phyloP scores from a whole-genome alignment of 805 yeast species.

The Yarrowia osloensis region DNA sequence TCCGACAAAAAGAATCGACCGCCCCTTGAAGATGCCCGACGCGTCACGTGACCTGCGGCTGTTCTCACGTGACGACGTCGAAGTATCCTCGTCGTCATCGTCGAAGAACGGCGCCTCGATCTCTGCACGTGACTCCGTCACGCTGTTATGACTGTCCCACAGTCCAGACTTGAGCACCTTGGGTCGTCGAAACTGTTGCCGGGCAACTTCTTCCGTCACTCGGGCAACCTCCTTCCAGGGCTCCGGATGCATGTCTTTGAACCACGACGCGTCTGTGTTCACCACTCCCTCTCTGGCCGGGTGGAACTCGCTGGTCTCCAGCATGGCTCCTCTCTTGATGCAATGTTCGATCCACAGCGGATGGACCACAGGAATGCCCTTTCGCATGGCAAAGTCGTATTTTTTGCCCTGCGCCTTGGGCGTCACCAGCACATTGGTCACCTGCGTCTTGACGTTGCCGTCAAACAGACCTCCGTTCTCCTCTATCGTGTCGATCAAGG shows the following conservation, averaged over 20 bases:
- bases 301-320: conserved; percentile 45
- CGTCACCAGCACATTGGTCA: conserved; percentile 41
- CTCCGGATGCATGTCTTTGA: not conserved
- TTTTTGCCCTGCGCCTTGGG: conserved; percentile 42
- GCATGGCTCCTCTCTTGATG: conserved; percentile 45
- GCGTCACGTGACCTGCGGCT: conserved; percentile 39
- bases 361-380: conserved; percentile 48
- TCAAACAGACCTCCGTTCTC: conserved; percentile 43
- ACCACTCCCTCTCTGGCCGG: conserved; percentile 33
- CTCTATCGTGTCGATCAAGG: conserved; percentile 38
- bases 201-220: not conserved
- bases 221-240: not conserved
- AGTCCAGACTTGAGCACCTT: conserved; percentile 2
- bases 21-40: not conserved
- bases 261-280: not conserved
- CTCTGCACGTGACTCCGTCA: not conserved
- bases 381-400: conserved; percentile 44
- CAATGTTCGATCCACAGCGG: conserved; percentile 51
- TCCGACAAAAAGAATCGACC: conserved; percentile 48
- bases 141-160: conserved; percentile 10
- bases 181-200: not conserved
- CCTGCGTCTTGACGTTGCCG: conserved; percentile 32
- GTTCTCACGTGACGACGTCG: conserved; percentile 20
- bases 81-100: not conserved
- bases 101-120: not conserved